These are phyloP conservation scores for Phytophthora melonis DNA, from an alignment of 352 stramenopile species.

Conservation along the genomic window DNA sequence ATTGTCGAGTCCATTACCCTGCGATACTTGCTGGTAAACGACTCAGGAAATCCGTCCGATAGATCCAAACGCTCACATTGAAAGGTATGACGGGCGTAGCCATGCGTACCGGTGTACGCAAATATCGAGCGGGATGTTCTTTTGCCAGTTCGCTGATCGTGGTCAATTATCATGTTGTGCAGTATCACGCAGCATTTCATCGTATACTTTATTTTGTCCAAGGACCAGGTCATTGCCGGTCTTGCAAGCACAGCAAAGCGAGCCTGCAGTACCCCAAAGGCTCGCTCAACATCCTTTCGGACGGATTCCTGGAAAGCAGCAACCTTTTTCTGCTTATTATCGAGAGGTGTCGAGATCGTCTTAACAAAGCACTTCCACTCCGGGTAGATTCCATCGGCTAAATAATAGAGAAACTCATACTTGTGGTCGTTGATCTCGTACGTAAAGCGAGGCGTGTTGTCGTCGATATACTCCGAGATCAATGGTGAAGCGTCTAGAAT, in stretches of 20 bases:
- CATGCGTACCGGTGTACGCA: neutral
- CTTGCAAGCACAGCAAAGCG: constrained; percentile 3
- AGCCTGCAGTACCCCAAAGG: neutral
- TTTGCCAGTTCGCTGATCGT: neutral
- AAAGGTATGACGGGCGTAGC: neutral
- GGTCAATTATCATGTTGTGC: constrained; percentile 9
- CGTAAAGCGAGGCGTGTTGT: neutral
- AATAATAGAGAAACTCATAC: neutral
- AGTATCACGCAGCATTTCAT: neutral
- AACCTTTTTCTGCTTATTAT: constrained; percentile 3
- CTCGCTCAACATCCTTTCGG: constrained; percentile 4
- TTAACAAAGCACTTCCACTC: neutral
- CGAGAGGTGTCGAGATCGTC: neutral
- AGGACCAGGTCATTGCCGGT: neutral
- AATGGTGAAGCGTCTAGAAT: constrained; percentile 10
- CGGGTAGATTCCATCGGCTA: no score
- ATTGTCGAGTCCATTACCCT: neutral
- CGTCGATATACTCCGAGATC: neutral
- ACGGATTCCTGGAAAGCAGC: neutral
- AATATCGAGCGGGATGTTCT: neutral
- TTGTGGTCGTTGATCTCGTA: neutral
- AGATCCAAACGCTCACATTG: no score
- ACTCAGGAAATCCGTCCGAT: neutral
- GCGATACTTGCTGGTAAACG: neutral
- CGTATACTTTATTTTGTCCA: neutral